Evolutionary conservation across 305 asterid species (phyloP), one percentile per base, ranked within the genome.

Genomic region (Fraxinus baroniana): DNA sequence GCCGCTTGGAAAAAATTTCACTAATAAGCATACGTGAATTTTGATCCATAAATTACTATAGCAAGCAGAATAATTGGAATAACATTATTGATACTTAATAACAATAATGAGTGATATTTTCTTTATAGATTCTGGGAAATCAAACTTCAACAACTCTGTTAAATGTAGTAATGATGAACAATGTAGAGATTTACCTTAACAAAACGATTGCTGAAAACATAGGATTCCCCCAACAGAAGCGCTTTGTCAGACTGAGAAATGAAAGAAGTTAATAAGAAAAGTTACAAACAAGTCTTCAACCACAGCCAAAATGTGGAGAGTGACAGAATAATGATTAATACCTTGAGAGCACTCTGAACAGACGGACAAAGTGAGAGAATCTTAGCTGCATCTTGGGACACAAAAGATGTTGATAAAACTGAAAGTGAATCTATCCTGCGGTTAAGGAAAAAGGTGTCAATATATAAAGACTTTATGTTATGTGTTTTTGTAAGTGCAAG

Each of bases 361-460:
- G 97, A 90, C 32, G 97, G 94, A 80, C 97, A 94, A 32, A 91
- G 91, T 79, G 95, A 92, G 77, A 96, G 93, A 84, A 96, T 88
- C 90, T 90, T 94, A 30, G 91, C 89, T 76, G 98, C 97, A 88
- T 96, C 99, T 87, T 90, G 95, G 77, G 91, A 86, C 82, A 88
- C 87, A 91, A 96, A 93, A 79, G 98, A 91, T 83, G 94, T 30
- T 60, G 99, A 98, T 81, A 96, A 90, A 77, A 93, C 94, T 41
- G 97, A 91, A 78, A 96, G 97, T 18, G 98, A 89, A 87, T 92
- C 95, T 85, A 96, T 85, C 99, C 99, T 96, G 95, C 87, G 87
- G 76, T 66, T 66, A 5, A 70, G 13, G 32, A 32, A 70, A 49
- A 79, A 24, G 32, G 12, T 35, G 22, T 6, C 37, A 49, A 44